Percentiles rank a stretch among this genome's conserved stretches.
phyloP scores from a whole-genome alignment of 352 stramenopile species.

The Discostella stelligera region DNA sequence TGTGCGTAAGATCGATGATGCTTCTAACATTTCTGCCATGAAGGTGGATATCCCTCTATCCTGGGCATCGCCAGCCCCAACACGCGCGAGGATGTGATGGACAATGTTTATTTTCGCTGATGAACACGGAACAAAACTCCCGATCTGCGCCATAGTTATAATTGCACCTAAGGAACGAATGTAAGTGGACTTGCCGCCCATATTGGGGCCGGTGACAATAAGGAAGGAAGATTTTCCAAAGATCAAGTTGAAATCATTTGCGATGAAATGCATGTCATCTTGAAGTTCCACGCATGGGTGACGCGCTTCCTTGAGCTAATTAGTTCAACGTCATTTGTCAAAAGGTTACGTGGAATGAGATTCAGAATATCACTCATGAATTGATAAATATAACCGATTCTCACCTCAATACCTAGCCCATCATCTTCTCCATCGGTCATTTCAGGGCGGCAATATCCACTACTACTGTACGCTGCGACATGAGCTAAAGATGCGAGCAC shows the following conservation, averaged over 20 bases:
- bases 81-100: constrained; percentile 93
- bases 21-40: constrained; percentile 99
- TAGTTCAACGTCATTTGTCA: constrained; percentile 3
- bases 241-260: constrained; percentile 93
- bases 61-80: constrained; percentile 96
- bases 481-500: constrained; percentile 93
- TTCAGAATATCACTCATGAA: constrained; percentile 4
- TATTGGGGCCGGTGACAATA: constrained; percentile 98
- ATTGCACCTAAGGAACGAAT: constrained; percentile 96
- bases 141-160: constrained; percentile 86
- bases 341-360: neutral
- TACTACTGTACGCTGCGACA: constrained; percentile 88
- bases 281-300: constrained; percentile 99
- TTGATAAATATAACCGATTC: constrained; percentile 10
- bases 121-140: constrained; percentile 93
- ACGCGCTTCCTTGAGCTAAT: constrained; percentile 84
- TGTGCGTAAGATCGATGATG: constrained; percentile 90
- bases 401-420: constrained; percentile 69
- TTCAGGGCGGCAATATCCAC: constrained; percentile 80
- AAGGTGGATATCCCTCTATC: constrained; percentile 98
- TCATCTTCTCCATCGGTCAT: constrained; percentile 77
- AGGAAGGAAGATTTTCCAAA: constrained; percentile 88
- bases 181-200: constrained; percentile 97
- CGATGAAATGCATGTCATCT: constrained; percentile 95
- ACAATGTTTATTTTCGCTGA: constrained; percentile 90